phyloP scores from a whole-genome alignment of 305 asterid species.

The Fraxinus platypoda region DNA sequence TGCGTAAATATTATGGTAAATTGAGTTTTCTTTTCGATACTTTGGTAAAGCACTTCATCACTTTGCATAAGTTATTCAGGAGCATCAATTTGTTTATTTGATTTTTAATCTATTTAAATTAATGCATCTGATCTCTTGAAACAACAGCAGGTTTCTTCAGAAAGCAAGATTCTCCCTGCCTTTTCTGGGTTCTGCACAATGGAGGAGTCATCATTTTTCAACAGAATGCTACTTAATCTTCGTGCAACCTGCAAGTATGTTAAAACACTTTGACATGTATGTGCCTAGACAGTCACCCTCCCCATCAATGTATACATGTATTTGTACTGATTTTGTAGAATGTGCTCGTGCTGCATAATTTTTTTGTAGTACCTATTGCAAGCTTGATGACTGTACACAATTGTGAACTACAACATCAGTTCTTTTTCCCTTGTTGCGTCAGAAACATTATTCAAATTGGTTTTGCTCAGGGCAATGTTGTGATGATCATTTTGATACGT shows the following conservation, averaged over 20 bases:
- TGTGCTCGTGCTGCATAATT: background rate
- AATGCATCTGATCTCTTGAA: background rate
- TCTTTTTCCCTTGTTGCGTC: background rate
- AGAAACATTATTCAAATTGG: background rate
- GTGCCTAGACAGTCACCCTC: background rate
- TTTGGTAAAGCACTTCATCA: background rate
- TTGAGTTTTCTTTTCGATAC: background rate
- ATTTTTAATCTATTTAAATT: background rate
- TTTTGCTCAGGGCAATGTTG: background rate
- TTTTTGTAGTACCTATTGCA: background rate
- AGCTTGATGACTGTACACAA: background rate
- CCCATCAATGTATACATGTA: background rate
- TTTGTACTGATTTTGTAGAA: background rate
- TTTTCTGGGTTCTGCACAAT: constrained; percentile 18
- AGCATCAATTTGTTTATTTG: background rate
- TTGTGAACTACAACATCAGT: background rate
- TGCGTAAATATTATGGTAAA: background rate
- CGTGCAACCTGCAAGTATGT: constrained; percentile 53
- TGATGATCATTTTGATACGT: background rate
- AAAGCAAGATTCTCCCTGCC: background rate
- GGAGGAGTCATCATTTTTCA: constrained; percentile 47
- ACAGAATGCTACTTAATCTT: constrained; percentile 48
- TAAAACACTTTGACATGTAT: background rate
- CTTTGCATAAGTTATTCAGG: background rate
- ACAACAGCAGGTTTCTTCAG: constrained; percentile 3